Percentiles rank a stretch among this genome's conserved stretches.
Conservation (phyloP, 148 eudicot genomes). For the Dianthus caryophyllus region DNA sequence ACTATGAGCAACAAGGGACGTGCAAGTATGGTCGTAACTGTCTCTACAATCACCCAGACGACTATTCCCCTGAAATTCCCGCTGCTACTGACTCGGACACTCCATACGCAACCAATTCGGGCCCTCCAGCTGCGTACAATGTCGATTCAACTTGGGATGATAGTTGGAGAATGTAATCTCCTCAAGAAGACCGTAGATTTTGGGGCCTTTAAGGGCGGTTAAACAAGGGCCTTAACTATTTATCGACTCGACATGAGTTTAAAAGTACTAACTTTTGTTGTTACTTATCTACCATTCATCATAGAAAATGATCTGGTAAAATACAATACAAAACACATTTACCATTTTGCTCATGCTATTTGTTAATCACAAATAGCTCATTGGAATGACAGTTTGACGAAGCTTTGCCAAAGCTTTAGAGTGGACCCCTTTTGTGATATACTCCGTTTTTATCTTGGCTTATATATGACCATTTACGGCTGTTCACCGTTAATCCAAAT, state of each 20-base stretch:
- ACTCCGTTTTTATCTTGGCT: neutral
- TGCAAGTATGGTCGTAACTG: constrained; percentile 59
- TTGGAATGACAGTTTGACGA: too few relatives aligned
- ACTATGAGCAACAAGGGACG: constrained; percentile 48
- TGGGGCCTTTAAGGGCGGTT: constrained; percentile 9
- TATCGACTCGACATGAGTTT: constrained; percentile 6
- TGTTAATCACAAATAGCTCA: too few relatives aligned
- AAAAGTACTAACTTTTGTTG: neutral
- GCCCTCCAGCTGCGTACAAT: constrained; percentile 11
- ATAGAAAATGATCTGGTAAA: constrained; percentile 1
- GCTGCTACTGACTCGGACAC: constrained; percentile 8
- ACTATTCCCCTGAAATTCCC: constrained; percentile 21
- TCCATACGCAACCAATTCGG: constrained; percentile 24
- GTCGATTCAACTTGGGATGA: constrained; percentile 35
- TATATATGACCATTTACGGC: neutral
- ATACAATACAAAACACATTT: constrained; percentile 14
- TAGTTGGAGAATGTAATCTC: constrained; percentile 33
- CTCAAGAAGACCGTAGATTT: neutral
- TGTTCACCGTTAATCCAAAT: neutral
- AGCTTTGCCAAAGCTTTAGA: too few relatives aligned
- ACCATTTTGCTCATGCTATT: constrained; percentile 6
- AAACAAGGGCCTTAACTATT: constrained; percentile 11
- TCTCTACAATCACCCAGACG: constrained; percentile 48
- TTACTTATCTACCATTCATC: constrained; percentile 12
- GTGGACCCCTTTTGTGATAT: neutral